These are phyloP conservation scores for Calonectria honghensis DNA, from an alignment of 2,329 filamentous ascomycete genomes.

Conservation along the genomic window DNA sequence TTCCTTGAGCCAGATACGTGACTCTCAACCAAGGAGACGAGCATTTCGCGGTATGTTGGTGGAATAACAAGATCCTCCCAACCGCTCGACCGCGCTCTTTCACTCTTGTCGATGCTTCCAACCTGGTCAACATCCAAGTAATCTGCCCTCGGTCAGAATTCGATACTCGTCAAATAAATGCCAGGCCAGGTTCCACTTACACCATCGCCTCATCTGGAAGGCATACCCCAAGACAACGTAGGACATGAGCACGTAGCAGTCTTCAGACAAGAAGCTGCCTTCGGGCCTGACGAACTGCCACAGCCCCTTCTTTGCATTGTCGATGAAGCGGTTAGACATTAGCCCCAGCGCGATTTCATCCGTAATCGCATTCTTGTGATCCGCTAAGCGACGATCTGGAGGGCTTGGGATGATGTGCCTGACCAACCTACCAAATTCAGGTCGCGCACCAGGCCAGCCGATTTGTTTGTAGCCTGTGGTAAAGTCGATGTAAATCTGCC, in stretches of 20 bases:
- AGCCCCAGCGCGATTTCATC: neutral
- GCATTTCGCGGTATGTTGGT: neutral
- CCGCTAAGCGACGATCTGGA: neutral
- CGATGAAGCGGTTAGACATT: neutral
- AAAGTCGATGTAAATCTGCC: neutral
- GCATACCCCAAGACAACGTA: neutral
- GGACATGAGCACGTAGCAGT: neutral
- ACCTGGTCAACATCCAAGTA: neutral
- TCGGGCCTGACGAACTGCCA: neutral
- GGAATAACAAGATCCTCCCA: neutral
- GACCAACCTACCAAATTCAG: neutral
- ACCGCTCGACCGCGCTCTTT: neutral
- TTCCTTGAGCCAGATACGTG: neutral
- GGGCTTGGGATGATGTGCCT: neutral
- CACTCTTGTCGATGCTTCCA: neutral
- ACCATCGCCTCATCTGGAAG: neutral
- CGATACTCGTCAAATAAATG: neutral
- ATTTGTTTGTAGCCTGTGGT: neutral
- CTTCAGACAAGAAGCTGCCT: neutral
- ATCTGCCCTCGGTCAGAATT: neutral
- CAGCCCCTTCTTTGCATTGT: conserved; percentile 1
- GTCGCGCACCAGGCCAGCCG: neutral
- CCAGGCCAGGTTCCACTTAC: neutral
- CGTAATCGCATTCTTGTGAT: neutral
- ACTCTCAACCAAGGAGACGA: neutral